Evolutionary conservation across 345 rosid species (phyloP), one percentile per base, ranked within the genome.

Genomic region (Salix viminalis): DNA sequence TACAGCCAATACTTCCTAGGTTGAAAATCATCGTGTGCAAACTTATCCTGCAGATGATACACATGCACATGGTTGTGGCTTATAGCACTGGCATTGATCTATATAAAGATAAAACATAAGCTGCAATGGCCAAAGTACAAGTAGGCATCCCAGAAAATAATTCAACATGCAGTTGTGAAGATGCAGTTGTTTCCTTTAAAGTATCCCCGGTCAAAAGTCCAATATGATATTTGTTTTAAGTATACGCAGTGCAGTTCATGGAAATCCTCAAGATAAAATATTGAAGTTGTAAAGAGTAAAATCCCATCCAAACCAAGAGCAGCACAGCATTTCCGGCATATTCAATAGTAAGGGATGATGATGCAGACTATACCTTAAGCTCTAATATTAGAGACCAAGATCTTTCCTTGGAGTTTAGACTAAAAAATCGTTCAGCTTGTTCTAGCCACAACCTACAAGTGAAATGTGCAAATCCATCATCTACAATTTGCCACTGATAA

Each of bases 381-480:
- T 84, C 83, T 73, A 83, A 76, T 73, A 90, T 34, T 30, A 34
- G 86, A 80, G 88, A 85, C 87, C 85, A 89, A 46, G 84, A 79
- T 26, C 87, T 82, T 36, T 83, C 83, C 67, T 77, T 72, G 21
- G 77, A 46, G n/a, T 83, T 82, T 67, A 83, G 81, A 78, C 75
- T 71, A 54, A 86, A 81, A 77, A 86, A 84, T 34, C 64, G 84
- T 54, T 76, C 46, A 36, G 87, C 92, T 79, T 84, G 80, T 71
- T 82, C 89, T 73, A 83, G 87, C 97, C 97, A 91, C 69, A 75
- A 76, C 88, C 97, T 91, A 71, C 69, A 82, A 77, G 72, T 64
- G 26, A 44, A 73, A 65, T 13, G 1, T 46, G 58, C 65, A 56
- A 14, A 73, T 67, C 61, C 73, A 70, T 77, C 67, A 79, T 77